These are phyloP conservation scores for Panicum miliaceum DNA, from an alignment of 176 grass and related monocot species.

Conservation along the genomic window DNA sequence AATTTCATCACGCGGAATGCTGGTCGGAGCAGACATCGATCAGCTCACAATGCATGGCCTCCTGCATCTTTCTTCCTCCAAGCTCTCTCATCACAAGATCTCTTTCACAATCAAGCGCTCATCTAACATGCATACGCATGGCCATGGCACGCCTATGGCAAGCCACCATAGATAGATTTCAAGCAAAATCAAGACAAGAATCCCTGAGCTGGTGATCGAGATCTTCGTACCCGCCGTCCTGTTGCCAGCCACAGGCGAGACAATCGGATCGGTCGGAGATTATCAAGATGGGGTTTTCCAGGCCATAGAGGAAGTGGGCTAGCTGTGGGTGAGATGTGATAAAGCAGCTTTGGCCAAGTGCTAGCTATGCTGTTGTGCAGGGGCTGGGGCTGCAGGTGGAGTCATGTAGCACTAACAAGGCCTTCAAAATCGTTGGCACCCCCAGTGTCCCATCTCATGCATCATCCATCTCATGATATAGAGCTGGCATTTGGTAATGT, in stretches of 20 bases:
- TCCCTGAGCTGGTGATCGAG: background rate
- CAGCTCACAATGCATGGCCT: background rate
- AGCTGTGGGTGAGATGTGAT: background rate
- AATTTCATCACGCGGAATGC: background rate
- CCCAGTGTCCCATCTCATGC: background rate
- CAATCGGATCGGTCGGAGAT: constrained; percentile 28
- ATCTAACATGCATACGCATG: background rate
- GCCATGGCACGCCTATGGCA: background rate
- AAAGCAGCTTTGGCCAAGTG: constrained; percentile 38
- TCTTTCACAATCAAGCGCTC: constrained; percentile 22
- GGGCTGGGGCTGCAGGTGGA: constrained; percentile 19
- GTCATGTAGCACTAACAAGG: constrained; percentile 52
- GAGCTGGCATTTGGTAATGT: constrained; percentile 1
- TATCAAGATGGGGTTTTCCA: constrained; percentile 29
- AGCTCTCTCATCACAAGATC: background rate
- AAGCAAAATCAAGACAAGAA: constrained; percentile 19
- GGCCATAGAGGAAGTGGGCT: background rate
- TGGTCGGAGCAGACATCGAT: too few species aligned
- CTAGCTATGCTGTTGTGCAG: constrained; percentile 13
- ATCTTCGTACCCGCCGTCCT: background rate
- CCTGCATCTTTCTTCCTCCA: background rate
- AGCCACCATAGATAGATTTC: background rate
- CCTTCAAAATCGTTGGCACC: background rate
- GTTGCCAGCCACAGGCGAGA: constrained; percentile 34
- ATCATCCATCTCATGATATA: background rate